Evolutionary conservation across 305 asterid genomes (phyloP).

Genomic region (Vinca major): DNA sequence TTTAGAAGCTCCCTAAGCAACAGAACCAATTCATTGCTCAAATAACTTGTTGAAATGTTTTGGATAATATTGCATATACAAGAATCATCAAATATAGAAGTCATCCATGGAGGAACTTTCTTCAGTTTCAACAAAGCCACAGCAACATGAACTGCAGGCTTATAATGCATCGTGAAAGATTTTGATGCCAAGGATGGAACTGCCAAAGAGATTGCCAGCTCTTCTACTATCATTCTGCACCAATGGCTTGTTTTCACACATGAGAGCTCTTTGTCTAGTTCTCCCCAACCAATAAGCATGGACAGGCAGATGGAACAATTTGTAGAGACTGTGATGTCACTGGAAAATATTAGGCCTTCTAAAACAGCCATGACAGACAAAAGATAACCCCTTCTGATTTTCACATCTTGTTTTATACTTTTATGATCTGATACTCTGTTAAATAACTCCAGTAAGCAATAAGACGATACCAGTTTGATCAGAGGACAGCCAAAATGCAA

Average conservation of each 20-base stretch:
- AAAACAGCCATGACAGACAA: conserved; percentile 46
- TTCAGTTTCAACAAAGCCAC: conserved; percentile 50
- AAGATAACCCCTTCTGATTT: conserved; percentile 40
- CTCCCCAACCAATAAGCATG: conserved; percentile 47
- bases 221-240: conserved; percentile 81
- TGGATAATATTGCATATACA: conserved; percentile 40
- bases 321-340: conserved; percentile 49
- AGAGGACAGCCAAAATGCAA: conserved; percentile 75
- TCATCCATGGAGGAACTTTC: conserved; percentile 50
- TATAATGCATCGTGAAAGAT: conserved; percentile 42
- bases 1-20: conserved; percentile 59
- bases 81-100: conserved; percentile 49
- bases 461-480: conserved; percentile 58
- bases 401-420: conserved; percentile 28
- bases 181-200: conserved; percentile 51
- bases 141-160: conserved; percentile 59
- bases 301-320: conserved; percentile 69
- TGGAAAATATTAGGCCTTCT: conserved; percentile 62
- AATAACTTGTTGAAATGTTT: conserved; percentile 42
- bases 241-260: conserved; percentile 33
- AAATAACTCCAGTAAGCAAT: conserved; percentile 63
- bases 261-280: conserved; percentile 26
- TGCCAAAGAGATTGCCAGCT: conserved; percentile 64
- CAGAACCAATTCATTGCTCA: conserved; percentile 53
- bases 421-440: conserved; percentile 34